Base-by-base conservation (phyloP, 345 rosid species). In the Anacardium occidentale region DNA sequence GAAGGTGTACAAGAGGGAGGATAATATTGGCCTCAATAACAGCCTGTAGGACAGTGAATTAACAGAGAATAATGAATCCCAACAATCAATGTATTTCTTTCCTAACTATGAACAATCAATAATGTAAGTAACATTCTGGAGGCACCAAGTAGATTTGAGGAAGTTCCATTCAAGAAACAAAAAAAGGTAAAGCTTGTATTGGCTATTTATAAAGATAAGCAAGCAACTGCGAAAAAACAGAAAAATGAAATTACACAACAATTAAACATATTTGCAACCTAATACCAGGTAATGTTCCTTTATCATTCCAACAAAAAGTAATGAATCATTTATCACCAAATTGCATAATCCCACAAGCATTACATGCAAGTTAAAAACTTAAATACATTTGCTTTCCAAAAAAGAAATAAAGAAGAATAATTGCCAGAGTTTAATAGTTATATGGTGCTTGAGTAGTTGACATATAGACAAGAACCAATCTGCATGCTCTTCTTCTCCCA, bases 11-110 rank as follows among this genome's bases (percentile, higher is more conserved):
- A 40, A 84, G 78, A 40, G 83, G 80, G 42, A 58, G 75, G 40
- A 84, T 72, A 20, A 84, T 77, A 37, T 72, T 73, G 24, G 87
- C 85, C 37, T 70, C 78, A 14, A 84, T 79, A 25, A 81, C 85
- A 60, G 80, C 83, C 83, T 81, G 81, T 67, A 67, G 53, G 3
- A 64, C 40, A 69, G 40, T 5, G 1, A 25, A 40, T 12, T 54
- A 66, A 70, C 22, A 57, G 24, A 50, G 45, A 60, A 64, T 9
- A 73, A 37, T 47, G 42, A 37, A 1, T 37, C 42, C 42, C 42
- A 37, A 37, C 42, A 37, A 37, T 37, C 42, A 37, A 37, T 37
- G 10, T 37, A 37, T 37, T 37, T 37, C 5, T 5, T 37, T 37
- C 9, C 42, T 37, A 37, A 37, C 42, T 37, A 37, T 37, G 7